Conservation (phyloP, 768 basidiomycete species). For the Boletus tylopilopsis region DNA sequence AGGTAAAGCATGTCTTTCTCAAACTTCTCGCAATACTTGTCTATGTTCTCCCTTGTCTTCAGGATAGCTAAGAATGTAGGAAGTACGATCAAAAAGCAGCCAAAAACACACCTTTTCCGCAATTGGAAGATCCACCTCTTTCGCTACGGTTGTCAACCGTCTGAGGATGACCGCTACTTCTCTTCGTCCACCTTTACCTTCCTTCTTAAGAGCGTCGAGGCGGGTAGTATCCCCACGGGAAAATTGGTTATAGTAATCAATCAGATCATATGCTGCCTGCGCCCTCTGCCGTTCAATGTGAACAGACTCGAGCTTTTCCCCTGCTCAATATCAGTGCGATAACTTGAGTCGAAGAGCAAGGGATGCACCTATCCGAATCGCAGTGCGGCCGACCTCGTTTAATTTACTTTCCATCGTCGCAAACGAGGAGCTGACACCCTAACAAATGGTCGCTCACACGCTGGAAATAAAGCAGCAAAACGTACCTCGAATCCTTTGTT, state of each 20-base stretch:
- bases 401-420: conserved; percentile 86
- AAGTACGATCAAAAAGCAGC: background rate
- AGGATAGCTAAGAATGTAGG: background rate
- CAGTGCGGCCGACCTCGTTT: conserved; percentile 90
- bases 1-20: conserved; percentile 97
- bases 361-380: conserved; percentile 79
- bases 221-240: conserved; percentile 73
- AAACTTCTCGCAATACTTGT: conserved; percentile 97
- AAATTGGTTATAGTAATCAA: conserved; percentile 93
- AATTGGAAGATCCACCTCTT: conserved; percentile 85
- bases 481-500: conserved; percentile 91
- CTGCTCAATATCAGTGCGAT: conserved; percentile 36
- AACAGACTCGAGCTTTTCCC: conserved; percentile 93
- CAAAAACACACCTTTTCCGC: conserved; percentile 65
- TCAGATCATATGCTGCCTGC: conserved; percentile 89
- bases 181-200: conserved; percentile 82
- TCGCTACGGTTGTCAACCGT: conserved; percentile 81
- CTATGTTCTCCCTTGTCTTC: conserved; percentile 87
- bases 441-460: conserved; percentile 5
- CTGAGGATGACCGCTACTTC: conserved; percentile 87
- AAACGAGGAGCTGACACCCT: conserved; percentile 90
- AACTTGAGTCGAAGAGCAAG: background rate
- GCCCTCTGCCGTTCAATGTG: conserved; percentile 90
- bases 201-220: conserved; percentile 76
- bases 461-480: conserved; percentile 4